Evolutionary conservation across 169 alveolate species (phyloP).

Genomic region (Plasmodium falciparum): DNA sequence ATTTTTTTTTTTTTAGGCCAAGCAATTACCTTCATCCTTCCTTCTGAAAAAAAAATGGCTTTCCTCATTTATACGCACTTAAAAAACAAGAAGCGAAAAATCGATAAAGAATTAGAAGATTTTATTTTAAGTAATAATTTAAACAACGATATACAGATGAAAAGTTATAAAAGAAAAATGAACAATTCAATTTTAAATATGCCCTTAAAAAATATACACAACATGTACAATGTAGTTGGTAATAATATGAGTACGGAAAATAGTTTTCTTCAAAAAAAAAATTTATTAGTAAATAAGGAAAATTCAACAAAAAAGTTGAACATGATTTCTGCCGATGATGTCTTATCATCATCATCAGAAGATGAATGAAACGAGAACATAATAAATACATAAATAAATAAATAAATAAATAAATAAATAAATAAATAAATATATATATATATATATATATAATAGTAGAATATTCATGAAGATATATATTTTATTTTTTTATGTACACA

Average conservation of each 20-base stretch:
- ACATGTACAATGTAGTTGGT: not conserved
- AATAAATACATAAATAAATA: not conserved
- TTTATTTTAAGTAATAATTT: slow-evolving; percentile 38
- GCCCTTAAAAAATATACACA: slow-evolving; percentile 19
- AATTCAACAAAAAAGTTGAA: slow-evolving; percentile 19
- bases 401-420: not conserved
- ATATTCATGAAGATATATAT: too few species aligned
- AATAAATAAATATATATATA: not conserved
- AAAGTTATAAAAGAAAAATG: slow-evolving; percentile 63
- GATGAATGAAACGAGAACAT: slow-evolving; percentile 8
- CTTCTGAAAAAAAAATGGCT: slow-evolving; percentile 73
- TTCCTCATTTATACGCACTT: slow-evolving; percentile 55
- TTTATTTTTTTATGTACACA: too few species aligned
- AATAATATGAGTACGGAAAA: too few species aligned
- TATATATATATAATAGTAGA: not conserved
- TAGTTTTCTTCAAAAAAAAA: slow-evolving; percentile 8
- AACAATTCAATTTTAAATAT: slow-evolving; percentile 25
- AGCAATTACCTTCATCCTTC: slow-evolving; percentile 55
- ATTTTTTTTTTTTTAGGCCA: slow-evolving; percentile 33
- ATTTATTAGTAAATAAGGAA: slow-evolving; percentile 1
- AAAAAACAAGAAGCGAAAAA: slow-evolving; percentile 33
- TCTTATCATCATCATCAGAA: slow-evolving; percentile 65
- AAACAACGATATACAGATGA: slow-evolving; percentile 26
- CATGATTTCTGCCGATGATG: slow-evolving; percentile 62
- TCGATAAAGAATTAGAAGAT: slow-evolving; percentile 49